Evolutionary conservation across 306 rosid species (phyloP).

Genomic region (Prunus kanzakura): DNA sequence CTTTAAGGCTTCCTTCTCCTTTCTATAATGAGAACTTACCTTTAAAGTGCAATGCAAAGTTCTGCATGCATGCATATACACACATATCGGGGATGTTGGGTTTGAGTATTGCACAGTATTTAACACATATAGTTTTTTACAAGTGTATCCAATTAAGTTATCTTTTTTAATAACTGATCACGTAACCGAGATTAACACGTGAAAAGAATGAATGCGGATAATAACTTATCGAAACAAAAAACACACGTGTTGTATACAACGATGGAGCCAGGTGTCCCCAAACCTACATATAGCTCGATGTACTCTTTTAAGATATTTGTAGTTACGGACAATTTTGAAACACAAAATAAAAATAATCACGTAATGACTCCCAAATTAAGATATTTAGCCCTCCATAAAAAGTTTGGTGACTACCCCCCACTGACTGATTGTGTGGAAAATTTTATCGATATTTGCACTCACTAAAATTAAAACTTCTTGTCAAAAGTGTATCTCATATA

Average conservation of each 20-base stretch:
- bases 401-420: too few species aligned
- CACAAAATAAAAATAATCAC: too few species aligned
- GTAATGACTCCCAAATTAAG: too few species aligned
- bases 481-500: background rate
- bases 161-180: background rate
- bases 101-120: background rate
- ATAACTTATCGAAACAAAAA: background rate
- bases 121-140: background rate
- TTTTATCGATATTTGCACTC: background rate
- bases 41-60: background rate
- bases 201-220: background rate
- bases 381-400: too few species aligned
- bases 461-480: background rate
- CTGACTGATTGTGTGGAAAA: too few species aligned
- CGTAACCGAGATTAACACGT: accelerated
- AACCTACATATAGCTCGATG: too few species aligned
- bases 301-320: too few species aligned
- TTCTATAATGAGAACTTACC: background rate
- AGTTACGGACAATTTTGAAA: too few species aligned
- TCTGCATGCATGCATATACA: background rate
- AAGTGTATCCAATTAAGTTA: background rate
- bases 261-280: too few species aligned
- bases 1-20: background rate
- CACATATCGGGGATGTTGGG: background rate
- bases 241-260: too few species aligned